Percentiles rank a stretch among this genome's conserved stretches.
phyloP scores from a whole-genome alignment of 108 stramenopile genomes.

The Fistulifera solaris region DNA sequence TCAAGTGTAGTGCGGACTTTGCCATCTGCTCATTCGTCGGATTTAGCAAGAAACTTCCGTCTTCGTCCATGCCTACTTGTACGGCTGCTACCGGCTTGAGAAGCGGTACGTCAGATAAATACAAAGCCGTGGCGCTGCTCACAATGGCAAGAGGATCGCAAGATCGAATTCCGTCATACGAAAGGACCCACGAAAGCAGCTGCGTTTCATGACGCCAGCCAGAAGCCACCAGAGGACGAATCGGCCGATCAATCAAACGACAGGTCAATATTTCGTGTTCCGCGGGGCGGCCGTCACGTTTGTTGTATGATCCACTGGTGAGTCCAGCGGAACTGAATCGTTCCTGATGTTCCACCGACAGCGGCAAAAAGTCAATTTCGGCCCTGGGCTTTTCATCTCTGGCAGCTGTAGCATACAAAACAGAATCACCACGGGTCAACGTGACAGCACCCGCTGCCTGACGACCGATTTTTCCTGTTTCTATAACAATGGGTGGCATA shows the following conservation, averaged over 20 bases:
- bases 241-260: conserved; percentile 89
- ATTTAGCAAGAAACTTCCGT: conserved; percentile 45
- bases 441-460: conserved; percentile 76
- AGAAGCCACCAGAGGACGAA: conserved; percentile 82
- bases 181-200: conserved; percentile 84
- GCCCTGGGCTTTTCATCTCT: conserved; percentile 45
- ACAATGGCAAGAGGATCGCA: conserved; percentile 72
- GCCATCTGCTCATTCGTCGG: conserved; percentile 67
- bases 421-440: conserved; percentile 61
- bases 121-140: conserved; percentile 60
- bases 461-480: conserved; percentile 80
- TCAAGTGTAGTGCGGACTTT: conserved; percentile 49
- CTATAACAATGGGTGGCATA: conserved; percentile 36
- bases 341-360: conserved; percentile 91
- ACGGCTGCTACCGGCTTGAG: conserved; percentile 67
- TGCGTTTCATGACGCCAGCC: conserved; percentile 95
- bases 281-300: conserved; percentile 81
- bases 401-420: conserved; percentile 63
- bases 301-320: conserved; percentile 79
- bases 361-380: conserved; percentile 79
- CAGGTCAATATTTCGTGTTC: conserved; percentile 88
- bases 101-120: conserved; percentile 65
- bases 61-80: conserved; percentile 61
- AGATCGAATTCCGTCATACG: conserved; percentile 67
- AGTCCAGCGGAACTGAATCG: conserved; percentile 78